Percentiles rank a stretch among this genome's conserved stretches.
Evolutionary conservation across 306 rosid species (phyloP).

Genomic region (Canavalia ensiformis): DNA sequence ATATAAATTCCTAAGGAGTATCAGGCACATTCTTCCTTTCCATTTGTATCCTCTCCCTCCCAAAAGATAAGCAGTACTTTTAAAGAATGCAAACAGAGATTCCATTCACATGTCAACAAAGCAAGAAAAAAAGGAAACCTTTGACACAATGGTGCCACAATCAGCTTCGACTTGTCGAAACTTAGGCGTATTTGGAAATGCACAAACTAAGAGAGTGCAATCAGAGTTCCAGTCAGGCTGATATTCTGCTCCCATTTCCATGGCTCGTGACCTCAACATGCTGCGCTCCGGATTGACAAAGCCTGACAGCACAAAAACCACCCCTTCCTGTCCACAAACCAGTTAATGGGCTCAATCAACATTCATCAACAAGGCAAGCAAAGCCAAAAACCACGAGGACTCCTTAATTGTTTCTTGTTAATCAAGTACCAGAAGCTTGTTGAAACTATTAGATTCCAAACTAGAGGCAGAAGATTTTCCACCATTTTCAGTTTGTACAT

Average conservation of each 20-base stretch:
- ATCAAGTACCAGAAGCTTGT: conserved; percentile 73
- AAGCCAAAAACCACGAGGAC: conserved; percentile 20
- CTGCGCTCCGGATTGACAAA: conserved; percentile 96
- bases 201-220: conserved; percentile 92
- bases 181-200: conserved; percentile 90
- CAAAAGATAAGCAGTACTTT: conserved; percentile 18
- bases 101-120: conserved; percentile 13
- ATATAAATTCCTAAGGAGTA: conserved; percentile 18
- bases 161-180: conserved; percentile 92
- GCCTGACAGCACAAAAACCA: conserved; percentile 90
- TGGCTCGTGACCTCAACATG: conserved; percentile 77
- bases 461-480: conserved; percentile 52
- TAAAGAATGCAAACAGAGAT: neutral
- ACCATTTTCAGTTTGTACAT: conserved; percentile 43
- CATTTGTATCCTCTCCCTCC: conserved; percentile 14
- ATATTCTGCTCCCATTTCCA: conserved; percentile 97
- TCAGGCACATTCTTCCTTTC: neutral
- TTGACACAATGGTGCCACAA: conserved; percentile 88
- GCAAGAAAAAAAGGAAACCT: conserved; percentile 60
- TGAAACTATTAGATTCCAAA: conserved; percentile 55
- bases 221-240: conserved; percentile 85
- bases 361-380: conserved; percentile 30
- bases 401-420: conserved; percentile 13
- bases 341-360: conserved; percentile 21
- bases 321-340: conserved; percentile 79